Evolutionary conservation across 2,329 filamentous ascomycete species (phyloP).

Genomic region (Thielaviopsis euricoi): DNA sequence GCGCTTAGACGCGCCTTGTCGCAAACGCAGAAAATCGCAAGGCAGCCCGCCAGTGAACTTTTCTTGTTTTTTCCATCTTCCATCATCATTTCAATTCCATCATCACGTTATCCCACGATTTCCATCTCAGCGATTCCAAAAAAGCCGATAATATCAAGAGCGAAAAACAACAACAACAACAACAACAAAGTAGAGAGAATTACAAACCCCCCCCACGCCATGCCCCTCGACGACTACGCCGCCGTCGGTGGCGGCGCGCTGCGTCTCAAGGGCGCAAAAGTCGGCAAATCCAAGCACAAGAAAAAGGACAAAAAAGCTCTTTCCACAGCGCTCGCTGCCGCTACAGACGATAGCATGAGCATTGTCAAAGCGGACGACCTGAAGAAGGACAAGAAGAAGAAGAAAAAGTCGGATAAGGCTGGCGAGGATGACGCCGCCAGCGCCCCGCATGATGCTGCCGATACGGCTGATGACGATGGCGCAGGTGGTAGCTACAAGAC

Average conservation of each 20-base stretch:
- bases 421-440: constrained; percentile 16
- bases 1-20: not conserved
- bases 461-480: constrained; percentile 19
- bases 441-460: constrained; percentile 17
- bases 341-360: constrained; percentile 17
- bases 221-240: constrained; percentile 63
- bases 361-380: not conserved
- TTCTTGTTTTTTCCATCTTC: not conserved
- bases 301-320: constrained; percentile 30
- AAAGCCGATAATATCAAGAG: not conserved
- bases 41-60: not conserved
- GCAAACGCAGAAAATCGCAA: not conserved
- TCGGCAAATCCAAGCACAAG: constrained; percentile 49
- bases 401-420: constrained; percentile 31
- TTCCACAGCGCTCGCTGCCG: constrained; percentile 31
- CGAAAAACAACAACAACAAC: no score
- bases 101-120: no score
- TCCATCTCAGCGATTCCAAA: no score
- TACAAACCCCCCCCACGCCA: no score
- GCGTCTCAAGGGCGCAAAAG: constrained; percentile 65
- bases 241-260: constrained; percentile 54
- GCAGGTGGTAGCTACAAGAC: constrained; percentile 45
- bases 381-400: not conserved
- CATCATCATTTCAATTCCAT: not conserved
- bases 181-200: not conserved